Evolutionary conservation across 345 rosid genomes (phyloP).

Genomic region (Carallia pectinifolia): DNA sequence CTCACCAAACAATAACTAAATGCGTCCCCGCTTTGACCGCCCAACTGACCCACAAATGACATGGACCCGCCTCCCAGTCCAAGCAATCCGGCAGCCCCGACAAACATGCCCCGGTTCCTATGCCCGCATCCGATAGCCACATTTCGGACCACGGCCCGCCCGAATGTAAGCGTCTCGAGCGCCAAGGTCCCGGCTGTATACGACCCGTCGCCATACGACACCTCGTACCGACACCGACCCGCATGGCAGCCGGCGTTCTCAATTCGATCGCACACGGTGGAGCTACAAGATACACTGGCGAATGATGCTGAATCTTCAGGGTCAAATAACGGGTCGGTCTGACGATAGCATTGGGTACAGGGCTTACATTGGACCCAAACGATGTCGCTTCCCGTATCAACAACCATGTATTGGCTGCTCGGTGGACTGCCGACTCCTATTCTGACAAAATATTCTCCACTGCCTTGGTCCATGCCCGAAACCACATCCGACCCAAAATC

Average conservation of each 20-base stretch:
- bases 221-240: conserved; percentile 84
- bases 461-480: conserved; percentile 95
- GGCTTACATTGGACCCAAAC: conserved; percentile 99
- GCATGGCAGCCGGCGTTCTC: conserved; percentile 70
- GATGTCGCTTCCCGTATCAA: conserved; percentile 94
- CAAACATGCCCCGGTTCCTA: conserved; percentile 82
- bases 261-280: conserved; percentile 73
- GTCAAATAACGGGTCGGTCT: conserved; percentile 91
- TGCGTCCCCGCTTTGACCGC: conserved; percentile 86
- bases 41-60: conserved; percentile 86
- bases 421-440: conserved; percentile 93
- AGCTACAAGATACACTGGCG: conserved; percentile 68
- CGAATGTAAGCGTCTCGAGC: conserved; percentile 80
- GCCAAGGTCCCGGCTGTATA: conserved; percentile 84
- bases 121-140: conserved; percentile 97
- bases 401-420: conserved; percentile 76
- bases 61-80: conserved; percentile 90
- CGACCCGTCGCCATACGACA: conserved; percentile 92
- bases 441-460: conserved; percentile 89
- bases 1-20: conserved; percentile 90
- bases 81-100: conserved; percentile 87
- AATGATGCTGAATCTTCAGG: conserved; percentile 74
- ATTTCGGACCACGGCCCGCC: conserved; percentile 46
- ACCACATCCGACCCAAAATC: conserved; percentile 90
- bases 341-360: conserved; percentile 78